Evolutionary conservation across 108 stramenopile species (phyloP).

Genomic region (Skeletonema menzelii): DNA sequence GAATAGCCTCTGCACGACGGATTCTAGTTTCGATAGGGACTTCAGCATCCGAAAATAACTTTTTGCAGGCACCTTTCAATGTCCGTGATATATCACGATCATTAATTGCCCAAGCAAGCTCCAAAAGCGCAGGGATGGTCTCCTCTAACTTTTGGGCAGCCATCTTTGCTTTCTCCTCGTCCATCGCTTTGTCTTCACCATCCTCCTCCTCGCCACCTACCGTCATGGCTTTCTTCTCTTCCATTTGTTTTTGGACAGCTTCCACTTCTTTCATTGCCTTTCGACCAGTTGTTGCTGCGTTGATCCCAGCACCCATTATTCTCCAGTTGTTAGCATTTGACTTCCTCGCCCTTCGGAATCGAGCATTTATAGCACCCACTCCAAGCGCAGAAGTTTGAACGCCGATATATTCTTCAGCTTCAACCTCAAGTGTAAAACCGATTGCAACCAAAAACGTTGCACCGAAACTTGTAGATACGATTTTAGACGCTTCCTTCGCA

Average conservation of each 20-base stretch:
- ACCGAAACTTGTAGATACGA: constrained; percentile 76
- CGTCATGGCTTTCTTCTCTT: constrained; percentile 26
- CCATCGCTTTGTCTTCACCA: constrained; percentile 26
- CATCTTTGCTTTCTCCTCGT: constrained; percentile 64
- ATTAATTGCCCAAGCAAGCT: constrained; percentile 83
- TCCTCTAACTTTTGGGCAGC: constrained; percentile 65
- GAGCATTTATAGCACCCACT: constrained; percentile 54
- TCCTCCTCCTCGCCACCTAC: constrained; percentile 4
- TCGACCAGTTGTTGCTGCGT: constrained; percentile 66
- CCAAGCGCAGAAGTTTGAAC: constrained; percentile 72
- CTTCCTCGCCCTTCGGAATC: constrained; percentile 61
- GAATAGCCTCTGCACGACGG: constrained; percentile 73
- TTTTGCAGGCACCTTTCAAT: constrained; percentile 69
- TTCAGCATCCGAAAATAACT: constrained; percentile 76
- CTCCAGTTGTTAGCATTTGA: constrained; percentile 56
- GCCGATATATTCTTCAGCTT: constrained; percentile 78
- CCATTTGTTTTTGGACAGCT: constrained; percentile 52
- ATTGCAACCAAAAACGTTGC: constrained; percentile 73
- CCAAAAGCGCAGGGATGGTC: constrained; percentile 73
- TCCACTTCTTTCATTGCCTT: constrained; percentile 81
- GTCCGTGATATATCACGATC: constrained; percentile 80
- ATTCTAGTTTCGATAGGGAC: constrained; percentile 59
- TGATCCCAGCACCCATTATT: constrained; percentile 70
- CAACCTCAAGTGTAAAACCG: constrained; percentile 73
- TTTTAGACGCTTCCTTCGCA: constrained; percentile 68